phyloP scores from a whole-genome alignment of 2,329 filamentous ascomycete species.

The Trichoderma hamatum region DNA sequence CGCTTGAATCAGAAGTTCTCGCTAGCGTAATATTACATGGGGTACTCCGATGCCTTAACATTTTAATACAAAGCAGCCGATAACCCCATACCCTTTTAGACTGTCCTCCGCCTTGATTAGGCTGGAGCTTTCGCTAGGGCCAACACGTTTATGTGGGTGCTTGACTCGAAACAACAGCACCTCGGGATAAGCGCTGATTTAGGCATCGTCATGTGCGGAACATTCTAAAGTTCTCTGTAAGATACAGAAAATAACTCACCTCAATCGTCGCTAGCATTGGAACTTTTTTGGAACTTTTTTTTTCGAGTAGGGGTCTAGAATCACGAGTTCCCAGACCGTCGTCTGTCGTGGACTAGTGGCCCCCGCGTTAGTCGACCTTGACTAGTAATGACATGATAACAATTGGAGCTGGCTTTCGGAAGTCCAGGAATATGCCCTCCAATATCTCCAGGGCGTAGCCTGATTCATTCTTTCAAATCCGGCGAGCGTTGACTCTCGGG shows the following conservation, averaged over 20 bases:
- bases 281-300: slow-evolving; percentile 2
- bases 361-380: not conserved
- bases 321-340: slow-evolving; percentile 2
- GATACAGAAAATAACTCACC: slow-evolving; percentile 11
- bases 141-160: slow-evolving; percentile 1
- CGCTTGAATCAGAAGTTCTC: not conserved
- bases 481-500: not conserved
- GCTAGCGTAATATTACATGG: not conserved
- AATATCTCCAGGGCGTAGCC: not conserved
- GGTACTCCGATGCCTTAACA: not conserved
- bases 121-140: not conserved
- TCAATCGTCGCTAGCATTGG: not conserved
- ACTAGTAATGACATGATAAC: not conserved
- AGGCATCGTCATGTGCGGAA: slow-evolving; percentile 4
- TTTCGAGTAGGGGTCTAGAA: slow-evolving; percentile 4
- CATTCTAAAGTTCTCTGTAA: slow-evolving; percentile 1
- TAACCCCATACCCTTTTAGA: not conserved
- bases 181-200: slow-evolving; percentile 12
- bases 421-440: not conserved
- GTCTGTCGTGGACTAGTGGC: not conserved
- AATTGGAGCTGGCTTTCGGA: not conserved
- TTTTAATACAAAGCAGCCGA: not conserved
- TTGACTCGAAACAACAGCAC: not conserved
- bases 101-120: not conserved
- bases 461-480: not conserved